Evolutionary conservation across 345 rosid species (phyloP).

Genomic region (Fremontodendron californicum): DNA sequence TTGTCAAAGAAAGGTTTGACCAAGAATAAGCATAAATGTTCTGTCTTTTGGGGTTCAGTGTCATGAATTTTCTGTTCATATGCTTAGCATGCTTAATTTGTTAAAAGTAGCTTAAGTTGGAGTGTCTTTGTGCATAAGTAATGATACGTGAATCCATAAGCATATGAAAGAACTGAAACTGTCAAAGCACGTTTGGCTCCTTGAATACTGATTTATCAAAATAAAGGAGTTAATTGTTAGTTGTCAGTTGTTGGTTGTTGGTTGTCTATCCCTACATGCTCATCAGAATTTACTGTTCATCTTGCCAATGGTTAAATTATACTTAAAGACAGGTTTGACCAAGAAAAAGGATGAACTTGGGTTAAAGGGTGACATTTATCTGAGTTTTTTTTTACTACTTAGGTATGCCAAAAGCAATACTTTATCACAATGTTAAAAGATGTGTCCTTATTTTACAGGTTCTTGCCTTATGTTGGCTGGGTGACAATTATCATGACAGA

Average conservation of each 20-base stretch:
- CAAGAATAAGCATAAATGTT: neutral
- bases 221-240: neutral
- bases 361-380: neutral
- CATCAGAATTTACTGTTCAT: neutral
- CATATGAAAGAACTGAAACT: neutral
- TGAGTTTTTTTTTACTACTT: neutral
- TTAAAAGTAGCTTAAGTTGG: neutral
- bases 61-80: neutral
- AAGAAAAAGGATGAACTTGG: neutral
- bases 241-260: neutral
- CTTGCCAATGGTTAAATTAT: neutral
- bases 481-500: constrained; percentile 73
- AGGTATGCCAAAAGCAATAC: neutral
- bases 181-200: neutral
- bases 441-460: constrained; percentile 32
- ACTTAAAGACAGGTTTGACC: neutral
- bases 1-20: neutral
- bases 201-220: neutral
- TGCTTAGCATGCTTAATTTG: neutral
- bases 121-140: neutral
- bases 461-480: constrained; percentile 82
- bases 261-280: neutral
- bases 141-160: neutral
- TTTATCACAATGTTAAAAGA: neutral
- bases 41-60: neutral